Evolutionary conservation across 2,329 filamentous ascomycete genomes (phyloP), one percentile per base, ranked within the genome.

Genomic region (Neonectria hederae): DNA sequence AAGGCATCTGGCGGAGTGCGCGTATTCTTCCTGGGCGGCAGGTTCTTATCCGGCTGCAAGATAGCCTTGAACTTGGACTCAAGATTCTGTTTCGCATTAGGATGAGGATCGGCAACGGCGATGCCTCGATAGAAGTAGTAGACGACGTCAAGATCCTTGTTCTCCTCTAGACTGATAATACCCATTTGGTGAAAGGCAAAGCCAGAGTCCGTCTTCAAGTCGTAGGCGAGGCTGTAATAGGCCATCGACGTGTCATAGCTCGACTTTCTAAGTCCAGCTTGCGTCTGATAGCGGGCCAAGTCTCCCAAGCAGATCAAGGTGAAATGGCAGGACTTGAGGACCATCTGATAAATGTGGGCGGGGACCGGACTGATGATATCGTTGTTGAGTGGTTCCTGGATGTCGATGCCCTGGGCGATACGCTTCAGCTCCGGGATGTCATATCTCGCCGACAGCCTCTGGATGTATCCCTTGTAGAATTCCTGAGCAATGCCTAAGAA

Each of bases 71-170:
- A 94, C 76, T 96, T 92, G 58, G 90, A 84, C 72, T 92, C 90
- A 53, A 99, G 83, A 74, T 98, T 98, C 19, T 83, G 81, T 62
- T 86, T 84, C 3, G 93, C 94, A 49, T 90, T 86, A 0, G 91
- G 90, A 74, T 96, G 90, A 5, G 94, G 93, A 43, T 90, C 84
- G 56, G 89, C 84, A 32, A 93, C 90, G 9, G 90, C 89, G 70
- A 96, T 85, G 17, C 94, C 90, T 67, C 94, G 90, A 76, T 97
- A 96, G 43, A 98, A 88, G 77, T 97, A 90, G 78, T 97, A 98
- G 30, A 97, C 90, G 10, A 93, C 90, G 65, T 93, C 89, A 54
- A 98, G 86, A 76, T 97, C 92, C 70, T 95, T 91, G 62, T 86
- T 87, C 72, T 94, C 89, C 57, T 91, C 90, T 52, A 93, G 86